Evolutionary conservation across 2,329 filamentous ascomycete genomes (phyloP), one percentile per base, ranked within the genome.

Genomic region (Diaporthe sp.): DNA sequence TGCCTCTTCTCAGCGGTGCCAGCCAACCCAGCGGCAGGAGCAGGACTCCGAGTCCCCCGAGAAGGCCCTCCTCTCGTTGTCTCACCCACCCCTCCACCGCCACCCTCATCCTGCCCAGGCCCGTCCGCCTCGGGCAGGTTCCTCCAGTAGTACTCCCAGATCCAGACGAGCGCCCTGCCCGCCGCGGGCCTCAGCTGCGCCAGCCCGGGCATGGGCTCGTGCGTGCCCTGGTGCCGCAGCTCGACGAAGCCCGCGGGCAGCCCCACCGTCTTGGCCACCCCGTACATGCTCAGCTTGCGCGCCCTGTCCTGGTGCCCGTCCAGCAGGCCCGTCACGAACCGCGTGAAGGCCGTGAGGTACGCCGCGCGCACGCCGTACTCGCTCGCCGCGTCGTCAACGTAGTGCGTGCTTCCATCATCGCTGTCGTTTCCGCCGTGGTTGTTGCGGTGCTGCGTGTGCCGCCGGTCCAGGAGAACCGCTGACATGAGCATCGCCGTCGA

Each of bases 91-190:
- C 7, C 2, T 73, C 0, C 2, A 72, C 0, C 76, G 20, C 53
- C 75, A 7, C 53, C 76, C 13, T 25, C 63, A 4, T 25, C 77
- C 8, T 67, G 28, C 57, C 31, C n/a, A 1, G 22, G 60, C 17
- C 37, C 71, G 4, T 61, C 74, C 17, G n/a, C 81, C 7, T 82
- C 81, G 2, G 81, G 79, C 28, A 91, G 82, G 58, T 89, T 85
- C 80, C 84, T 85, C 96, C 96, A 98, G 86, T 98, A 98, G 83
- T 94, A 94, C 72, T 92, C 89, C 94, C 95, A 98, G 71, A 98
- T 92, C 96, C 96, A 98, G 60, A 88, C 87, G 77, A 98, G 87
- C 1, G 94, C 94, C 79, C 93, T 91, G 77, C 88, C 85, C 1
- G 93, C 91, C 1, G 94, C 94, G 49, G 89, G 88, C 71, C 95